Percentiles rank a stretch among this genome's conserved stretches.
These are phyloP conservation scores for Psilocybe subaeruginosa DNA, from an alignment of 768 basidiomycete genomes.

Conservation along the genomic window DNA sequence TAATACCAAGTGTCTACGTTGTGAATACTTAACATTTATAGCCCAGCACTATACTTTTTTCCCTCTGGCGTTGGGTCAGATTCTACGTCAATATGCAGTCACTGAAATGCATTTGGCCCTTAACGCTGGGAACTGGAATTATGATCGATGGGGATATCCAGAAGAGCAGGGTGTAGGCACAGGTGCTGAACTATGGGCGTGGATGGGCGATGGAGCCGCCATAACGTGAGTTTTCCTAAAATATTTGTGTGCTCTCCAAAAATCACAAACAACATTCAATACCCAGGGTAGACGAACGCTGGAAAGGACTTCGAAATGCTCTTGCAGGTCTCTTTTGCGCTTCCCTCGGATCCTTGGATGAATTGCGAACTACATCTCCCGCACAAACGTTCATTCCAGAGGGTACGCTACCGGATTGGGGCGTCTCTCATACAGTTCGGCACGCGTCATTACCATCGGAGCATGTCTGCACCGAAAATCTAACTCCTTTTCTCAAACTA, in stretches of 20 bases:
- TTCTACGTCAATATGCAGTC: slow-evolving; percentile 83
- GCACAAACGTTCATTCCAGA: slow-evolving; percentile 60
- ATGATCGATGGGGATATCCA: slow-evolving; percentile 82
- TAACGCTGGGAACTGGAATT: slow-evolving; percentile 93
- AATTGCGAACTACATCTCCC: slow-evolving; percentile 75
- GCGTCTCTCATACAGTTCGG: slow-evolving; percentile 57
- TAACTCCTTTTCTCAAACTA: slow-evolving; percentile 94
- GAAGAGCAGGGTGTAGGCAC: slow-evolving; percentile 75
- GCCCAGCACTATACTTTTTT: slow-evolving; percentile 89
- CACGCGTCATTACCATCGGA: slow-evolving; percentile 83
- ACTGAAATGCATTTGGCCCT: slow-evolving; percentile 88
- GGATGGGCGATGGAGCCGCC: slow-evolving; percentile 74
- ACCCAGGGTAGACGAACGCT: slow-evolving; percentile 71
- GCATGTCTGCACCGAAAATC: slow-evolving; percentile 95
- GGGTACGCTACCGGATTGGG: slow-evolving; percentile 55
- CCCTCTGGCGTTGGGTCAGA: slow-evolving; percentile 85
- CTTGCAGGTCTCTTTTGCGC: slow-evolving; percentile 95
- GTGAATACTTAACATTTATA: slow-evolving; percentile 25
- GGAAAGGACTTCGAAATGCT: slow-evolving; percentile 86
- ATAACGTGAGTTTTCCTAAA: slow-evolving; percentile 42
- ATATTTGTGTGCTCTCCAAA: slow-evolving; percentile 3
- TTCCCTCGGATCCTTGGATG: slow-evolving; percentile 78
- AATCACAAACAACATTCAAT: slow-evolving; percentile 1
- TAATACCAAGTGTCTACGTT: not conserved
- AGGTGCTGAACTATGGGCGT: slow-evolving; percentile 90